Evolutionary conservation across 2,329 filamentous ascomycete species (phyloP), one percentile per base, ranked within the genome.

Genomic region (Ophiostoma perfectum): DNA sequence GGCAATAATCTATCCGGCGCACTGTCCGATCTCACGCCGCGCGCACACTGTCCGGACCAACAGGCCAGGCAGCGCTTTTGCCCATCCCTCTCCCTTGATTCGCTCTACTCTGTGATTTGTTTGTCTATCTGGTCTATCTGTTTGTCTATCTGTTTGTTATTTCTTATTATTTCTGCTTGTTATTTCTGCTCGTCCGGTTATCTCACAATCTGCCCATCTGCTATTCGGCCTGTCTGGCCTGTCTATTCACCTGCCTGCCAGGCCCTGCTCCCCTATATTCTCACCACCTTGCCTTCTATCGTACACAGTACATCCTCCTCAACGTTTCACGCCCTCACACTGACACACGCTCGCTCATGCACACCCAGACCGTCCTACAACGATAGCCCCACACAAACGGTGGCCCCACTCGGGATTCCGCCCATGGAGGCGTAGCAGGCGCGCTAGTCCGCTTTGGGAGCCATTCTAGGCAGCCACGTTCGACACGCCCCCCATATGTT

Each of bases 391-490:
- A 64, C 39, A 41, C 47, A 58, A 36, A 36, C 18, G 27, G 52
- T 12, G 5, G 58, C 5, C 58, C 58, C 58, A 62, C 67, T 39
- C 18, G 67, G 67, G 70, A 72, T 71, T 69, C 68, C 44, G 69
- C 62, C 70, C 18, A 55, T 64, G 67, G 72, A 70, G 72, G 72
- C 72, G 71, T 69, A 72, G 72, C n/a, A 55, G 2, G 0, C 14
- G 12, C 68, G 68, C 72, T 73, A 73, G 39, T n/a, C 72, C 65
- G 0, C 5, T 70, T 71, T 58, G 39, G 70, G 70, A 12, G 2
- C 42, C 7, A 70, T 69, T 73, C 65, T 73, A 73, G 72, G 72
- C 72, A 73, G 62, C 72, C 69, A 70, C 69, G 60, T 70, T 72
- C 68, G 65, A 65, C 67, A 49, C 64, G 68, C 68, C 67, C 70